Conservation (phyloP, 1,284 basidiomycete species). For the Puccinia triticina region DNA sequence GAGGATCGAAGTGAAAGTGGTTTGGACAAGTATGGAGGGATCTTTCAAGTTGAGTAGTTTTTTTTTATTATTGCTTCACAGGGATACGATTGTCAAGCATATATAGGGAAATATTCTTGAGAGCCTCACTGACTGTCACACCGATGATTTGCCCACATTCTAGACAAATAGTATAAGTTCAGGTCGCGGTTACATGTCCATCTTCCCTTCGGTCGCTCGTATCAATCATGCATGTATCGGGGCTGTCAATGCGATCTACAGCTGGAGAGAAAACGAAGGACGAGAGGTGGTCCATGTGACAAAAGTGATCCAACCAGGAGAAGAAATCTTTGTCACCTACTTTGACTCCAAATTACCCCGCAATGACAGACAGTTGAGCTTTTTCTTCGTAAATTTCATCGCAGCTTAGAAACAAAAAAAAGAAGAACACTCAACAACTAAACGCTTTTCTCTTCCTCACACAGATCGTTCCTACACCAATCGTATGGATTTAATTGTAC, state of each 20-base stretch:
- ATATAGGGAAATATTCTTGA: background rate
- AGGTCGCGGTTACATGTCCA: conserved; percentile 31
- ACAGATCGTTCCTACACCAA: conserved; percentile 20
- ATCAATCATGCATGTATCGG: conserved; percentile 48
- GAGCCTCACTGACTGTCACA: background rate
- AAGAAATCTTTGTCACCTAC: conserved; percentile 47
- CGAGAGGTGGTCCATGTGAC: conserved; percentile 38
- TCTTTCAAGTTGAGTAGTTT: conserved; percentile 44
- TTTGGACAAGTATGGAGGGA: conserved; percentile 24
- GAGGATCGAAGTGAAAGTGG: background rate
- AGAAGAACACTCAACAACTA: no score
- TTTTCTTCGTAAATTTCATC: background rate
- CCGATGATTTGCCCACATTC: background rate
- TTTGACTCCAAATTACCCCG: conserved; percentile 46
- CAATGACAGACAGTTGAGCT: conserved; percentile 40
- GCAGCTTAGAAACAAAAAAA: no score
- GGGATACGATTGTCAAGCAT: background rate
- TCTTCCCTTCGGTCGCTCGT: conserved; percentile 43
- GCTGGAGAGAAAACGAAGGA: conserved; percentile 35
- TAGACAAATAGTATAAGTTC: conserved; percentile 47
- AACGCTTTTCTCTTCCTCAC: background rate
- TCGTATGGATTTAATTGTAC: conserved; percentile 44
- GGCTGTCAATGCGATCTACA: conserved; percentile 44
- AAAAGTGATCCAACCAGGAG: conserved; percentile 28
- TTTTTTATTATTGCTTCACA: background rate